phyloP scores from a whole-genome alignment of 2,329 filamentous ascomycete species.

The Mycosphaerella arachidis region DNA sequence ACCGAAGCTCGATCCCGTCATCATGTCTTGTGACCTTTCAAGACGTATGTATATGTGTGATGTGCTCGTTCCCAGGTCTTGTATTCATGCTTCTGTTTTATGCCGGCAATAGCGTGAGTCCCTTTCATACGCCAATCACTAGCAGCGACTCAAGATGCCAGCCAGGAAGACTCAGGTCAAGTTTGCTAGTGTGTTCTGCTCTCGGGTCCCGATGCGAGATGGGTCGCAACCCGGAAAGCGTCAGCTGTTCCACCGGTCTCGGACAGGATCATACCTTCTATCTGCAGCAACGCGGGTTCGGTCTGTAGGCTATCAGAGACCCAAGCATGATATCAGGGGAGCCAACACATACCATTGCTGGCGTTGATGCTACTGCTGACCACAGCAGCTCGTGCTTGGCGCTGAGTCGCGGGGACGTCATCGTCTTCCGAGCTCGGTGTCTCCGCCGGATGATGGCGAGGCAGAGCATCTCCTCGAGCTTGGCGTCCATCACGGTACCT shows the following conservation, averaged over 20 bases:
- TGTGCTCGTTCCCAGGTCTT: too few species aligned
- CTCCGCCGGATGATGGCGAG: not conserved
- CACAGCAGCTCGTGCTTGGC: not conserved
- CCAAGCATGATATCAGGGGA: not conserved
- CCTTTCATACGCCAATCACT: too few species aligned
- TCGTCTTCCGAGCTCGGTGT: not conserved
- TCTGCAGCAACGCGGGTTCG: not conserved
- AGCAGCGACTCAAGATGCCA: too few species aligned
- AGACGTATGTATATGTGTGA: too few species aligned
- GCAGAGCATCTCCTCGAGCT: not conserved
- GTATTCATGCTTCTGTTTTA: too few species aligned
- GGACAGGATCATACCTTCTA: conserved; percentile 3
- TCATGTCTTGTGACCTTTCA: too few species aligned
- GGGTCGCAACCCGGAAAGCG: not conserved
- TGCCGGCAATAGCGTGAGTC: too few species aligned
- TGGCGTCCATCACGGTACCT: conserved; percentile 40
- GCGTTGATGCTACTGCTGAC: not conserved
- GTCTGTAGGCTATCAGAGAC: not conserved
- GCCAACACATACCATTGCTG: not conserved
- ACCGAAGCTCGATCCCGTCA: too few species aligned
- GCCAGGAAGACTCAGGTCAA: too few species aligned
- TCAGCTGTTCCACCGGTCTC: not conserved
- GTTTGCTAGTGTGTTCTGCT: not conserved
- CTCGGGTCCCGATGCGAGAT: not conserved
- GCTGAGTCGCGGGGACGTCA: not conserved